These are phyloP conservation scores for Globisporangium yorkense DNA, from an alignment of 352 stramenopile species.

Conservation along the genomic window DNA sequence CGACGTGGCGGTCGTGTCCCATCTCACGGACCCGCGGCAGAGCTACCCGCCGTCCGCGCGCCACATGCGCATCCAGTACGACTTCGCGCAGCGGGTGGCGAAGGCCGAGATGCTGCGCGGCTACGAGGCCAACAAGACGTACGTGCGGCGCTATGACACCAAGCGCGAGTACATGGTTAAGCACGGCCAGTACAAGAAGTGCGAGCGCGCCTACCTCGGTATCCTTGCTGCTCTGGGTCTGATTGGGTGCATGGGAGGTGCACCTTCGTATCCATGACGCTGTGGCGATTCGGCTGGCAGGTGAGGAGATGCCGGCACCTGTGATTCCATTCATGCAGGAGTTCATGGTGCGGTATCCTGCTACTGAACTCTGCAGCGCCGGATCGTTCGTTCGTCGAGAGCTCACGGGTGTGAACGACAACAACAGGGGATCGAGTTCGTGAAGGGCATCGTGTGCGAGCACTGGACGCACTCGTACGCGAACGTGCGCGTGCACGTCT, in stretches of 20 bases:
- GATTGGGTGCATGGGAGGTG: background rate
- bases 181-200: constrained; percentile 53
- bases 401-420: background rate
- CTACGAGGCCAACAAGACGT: constrained; percentile 67
- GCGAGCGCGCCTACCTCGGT: constrained; percentile 63
- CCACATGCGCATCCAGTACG: constrained; percentile 54
- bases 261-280: too few species aligned
- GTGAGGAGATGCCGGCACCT: constrained; percentile 50
- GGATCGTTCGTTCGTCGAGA: background rate
- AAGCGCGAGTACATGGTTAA: constrained; percentile 77
- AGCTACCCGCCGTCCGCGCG: constrained; percentile 51
- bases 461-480: constrained; percentile 56
- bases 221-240: constrained; percentile 1
- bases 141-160: constrained; percentile 60
- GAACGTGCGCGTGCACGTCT: constrained; percentile 53
- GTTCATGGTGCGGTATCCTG: constrained; percentile 30
- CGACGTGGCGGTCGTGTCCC: constrained; percentile 47
- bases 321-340: constrained; percentile 43
- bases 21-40: constrained; percentile 51
- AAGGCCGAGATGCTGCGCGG: constrained; percentile 52
- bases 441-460: constrained; percentile 50
- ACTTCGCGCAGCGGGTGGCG: constrained; percentile 51
- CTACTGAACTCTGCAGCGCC: too few species aligned
- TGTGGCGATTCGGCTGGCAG: background rate
- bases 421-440: constrained; percentile 44